A percentile compares a stretch with the other conserved stretches of the same genome.
Conservation (phyloP, 1,284 basidiomycete species). For the Cutaneotrichosporon cavernicola region DNA sequence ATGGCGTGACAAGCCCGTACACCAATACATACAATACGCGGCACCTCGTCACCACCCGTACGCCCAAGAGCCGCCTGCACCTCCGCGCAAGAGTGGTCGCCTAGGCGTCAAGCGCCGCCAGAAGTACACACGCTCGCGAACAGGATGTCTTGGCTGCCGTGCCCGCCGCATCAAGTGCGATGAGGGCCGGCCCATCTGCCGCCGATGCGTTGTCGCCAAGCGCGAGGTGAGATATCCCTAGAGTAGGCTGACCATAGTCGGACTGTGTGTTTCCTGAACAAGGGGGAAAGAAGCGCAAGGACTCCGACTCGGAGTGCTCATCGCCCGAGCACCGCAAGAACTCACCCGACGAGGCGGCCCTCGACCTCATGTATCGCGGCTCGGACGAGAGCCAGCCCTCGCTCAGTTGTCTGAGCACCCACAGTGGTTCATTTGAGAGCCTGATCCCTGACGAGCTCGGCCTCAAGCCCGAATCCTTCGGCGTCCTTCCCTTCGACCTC, state of each 20-base stretch:
- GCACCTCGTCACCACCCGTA: conserved; percentile 11
- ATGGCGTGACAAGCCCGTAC: neutral
- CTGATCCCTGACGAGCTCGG: neutral
- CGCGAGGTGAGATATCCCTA: conserved; percentile 35
- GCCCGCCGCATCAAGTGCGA: conserved; percentile 50
- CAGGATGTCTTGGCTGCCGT: conserved; percentile 49
- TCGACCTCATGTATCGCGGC: neutral
- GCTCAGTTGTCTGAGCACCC: neutral
- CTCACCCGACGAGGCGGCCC: conserved; percentile 1
- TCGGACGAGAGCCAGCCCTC: neutral
- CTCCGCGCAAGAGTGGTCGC: conserved; percentile 20
- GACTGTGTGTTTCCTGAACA: conserved; percentile 20
- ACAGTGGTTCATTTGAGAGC: neutral
- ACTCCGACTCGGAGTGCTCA: conserved; percentile 16
- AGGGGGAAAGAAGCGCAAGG: conserved; percentile 19
- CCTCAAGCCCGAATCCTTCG: neutral
- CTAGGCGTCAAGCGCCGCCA: conserved; percentile 42
- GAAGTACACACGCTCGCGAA: conserved; percentile 49
- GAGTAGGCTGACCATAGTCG: conserved; percentile 3
- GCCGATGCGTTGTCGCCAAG: conserved; percentile 46
- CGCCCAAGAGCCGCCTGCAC: neutral
- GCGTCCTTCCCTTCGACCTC: neutral
- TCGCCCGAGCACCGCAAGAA: conserved; percentile 5
- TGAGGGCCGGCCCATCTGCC: conserved; percentile 45
- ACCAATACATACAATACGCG: neutral